phyloP scores from a whole-genome alignment of 805 yeast genomes.

The Kuraishia hungarica region DNA sequence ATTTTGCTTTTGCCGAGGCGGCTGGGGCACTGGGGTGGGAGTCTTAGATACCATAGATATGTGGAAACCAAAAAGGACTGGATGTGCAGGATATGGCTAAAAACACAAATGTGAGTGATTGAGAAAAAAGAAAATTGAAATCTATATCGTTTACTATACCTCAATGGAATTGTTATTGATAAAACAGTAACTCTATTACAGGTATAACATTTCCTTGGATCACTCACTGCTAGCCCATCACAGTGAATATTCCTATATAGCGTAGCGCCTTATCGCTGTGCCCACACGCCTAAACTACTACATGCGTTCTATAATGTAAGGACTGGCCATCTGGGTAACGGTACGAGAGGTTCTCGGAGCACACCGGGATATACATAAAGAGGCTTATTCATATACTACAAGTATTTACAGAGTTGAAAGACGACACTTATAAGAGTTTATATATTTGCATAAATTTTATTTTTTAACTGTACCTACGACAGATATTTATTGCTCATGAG shows the following conservation, averaged over 20 bases:
- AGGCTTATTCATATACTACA: not conserved
- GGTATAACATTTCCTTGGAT: too few species aligned
- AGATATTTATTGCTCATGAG: not conserved
- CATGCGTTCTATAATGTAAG: too few species aligned
- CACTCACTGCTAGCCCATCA: not conserved
- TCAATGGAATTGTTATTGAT: too few species aligned
- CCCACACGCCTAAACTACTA: not conserved
- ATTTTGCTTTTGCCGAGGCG: conserved; percentile 15
- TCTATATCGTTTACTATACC: too few species aligned
- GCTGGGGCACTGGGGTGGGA: not conserved
- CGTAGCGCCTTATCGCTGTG: not conserved
- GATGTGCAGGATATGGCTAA: too few species aligned
- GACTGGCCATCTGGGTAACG: not conserved
- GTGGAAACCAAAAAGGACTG: too few species aligned
- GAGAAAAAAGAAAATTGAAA: too few species aligned
- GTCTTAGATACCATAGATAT: not conserved
- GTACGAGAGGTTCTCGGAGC: not conserved
- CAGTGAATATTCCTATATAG: not conserved
- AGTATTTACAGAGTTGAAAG: too few species aligned
- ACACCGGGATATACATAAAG: too few species aligned
- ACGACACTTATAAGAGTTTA: not conserved
- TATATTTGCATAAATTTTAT: not conserved
- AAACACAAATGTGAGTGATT: not conserved
- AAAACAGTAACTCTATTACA: not conserved
- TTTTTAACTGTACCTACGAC: not conserved